phyloP scores from a whole-genome alignment of 1,284 basidiomycete species.

The Rhodotorula glutinis region DNA sequence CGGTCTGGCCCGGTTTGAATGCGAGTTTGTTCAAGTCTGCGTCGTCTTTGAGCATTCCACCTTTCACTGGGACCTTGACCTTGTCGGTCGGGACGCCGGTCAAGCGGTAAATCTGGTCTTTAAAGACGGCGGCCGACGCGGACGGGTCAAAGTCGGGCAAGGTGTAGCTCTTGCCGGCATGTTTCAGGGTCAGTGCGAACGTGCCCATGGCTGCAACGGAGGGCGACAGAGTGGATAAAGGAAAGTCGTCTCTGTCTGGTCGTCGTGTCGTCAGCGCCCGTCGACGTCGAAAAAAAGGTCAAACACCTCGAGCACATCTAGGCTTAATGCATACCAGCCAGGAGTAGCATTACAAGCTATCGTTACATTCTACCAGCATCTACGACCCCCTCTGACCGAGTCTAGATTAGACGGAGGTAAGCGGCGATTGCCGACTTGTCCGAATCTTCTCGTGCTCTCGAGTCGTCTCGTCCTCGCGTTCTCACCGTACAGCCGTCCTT shows the following conservation, averaged over 20 bases:
- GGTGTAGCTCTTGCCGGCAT: constrained; percentile 72
- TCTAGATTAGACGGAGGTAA: background rate
- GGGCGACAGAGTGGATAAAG: too few species aligned
- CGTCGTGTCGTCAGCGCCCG: too few species aligned
- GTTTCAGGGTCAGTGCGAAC: constrained; percentile 69
- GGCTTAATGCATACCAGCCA: too few species aligned
- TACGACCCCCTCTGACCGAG: background rate
- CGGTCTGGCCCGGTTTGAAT: constrained; percentile 58
- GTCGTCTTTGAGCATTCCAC: constrained; percentile 90
- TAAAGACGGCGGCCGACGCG: constrained; percentile 40
- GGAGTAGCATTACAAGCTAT: too few species aligned
- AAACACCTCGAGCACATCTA: too few species aligned
- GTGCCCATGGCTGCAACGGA: constrained; percentile 13
- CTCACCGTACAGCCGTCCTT: too few species aligned
- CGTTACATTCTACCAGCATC: too few species aligned
- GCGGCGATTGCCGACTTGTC: background rate
- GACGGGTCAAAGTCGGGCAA: constrained; percentile 50
- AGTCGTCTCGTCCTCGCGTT: too few species aligned
- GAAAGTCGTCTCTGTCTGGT: too few species aligned
- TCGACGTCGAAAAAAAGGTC: too few species aligned
- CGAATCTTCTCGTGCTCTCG: background rate
- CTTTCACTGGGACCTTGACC: constrained; percentile 95
- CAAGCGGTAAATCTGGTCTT: constrained; percentile 32
- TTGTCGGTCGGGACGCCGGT: constrained; percentile 20
- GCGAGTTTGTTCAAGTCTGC: constrained; percentile 76